phyloP scores from a whole-genome alignment of 345 rosid genomes.

The Camelina sativa region DNA sequence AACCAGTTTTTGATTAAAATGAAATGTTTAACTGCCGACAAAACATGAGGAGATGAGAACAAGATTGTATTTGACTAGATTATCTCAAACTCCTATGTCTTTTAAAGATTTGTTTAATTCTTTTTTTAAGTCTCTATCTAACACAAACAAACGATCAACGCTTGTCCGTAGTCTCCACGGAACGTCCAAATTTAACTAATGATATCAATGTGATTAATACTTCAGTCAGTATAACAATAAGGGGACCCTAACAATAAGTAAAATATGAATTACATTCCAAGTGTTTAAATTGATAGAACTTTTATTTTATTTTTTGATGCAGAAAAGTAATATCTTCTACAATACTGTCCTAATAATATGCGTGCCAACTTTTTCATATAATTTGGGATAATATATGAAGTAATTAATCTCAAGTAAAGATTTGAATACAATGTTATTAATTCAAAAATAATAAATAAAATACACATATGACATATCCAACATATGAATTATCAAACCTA shows the following conservation, averaged over 20 bases:
- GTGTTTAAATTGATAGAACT: no score
- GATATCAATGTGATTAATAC: constrained; percentile 10
- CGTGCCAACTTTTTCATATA: not conserved
- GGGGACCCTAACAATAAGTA: no score
- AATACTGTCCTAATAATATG: no score
- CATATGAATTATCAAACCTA: not conserved
- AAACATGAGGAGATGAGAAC: constrained; percentile 26
- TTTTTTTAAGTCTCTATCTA: not conserved
- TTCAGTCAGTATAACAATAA: not conserved
- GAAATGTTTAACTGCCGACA: constrained; percentile 29
- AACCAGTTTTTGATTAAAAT: not conserved
- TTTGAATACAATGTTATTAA: not conserved
- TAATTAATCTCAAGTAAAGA: not conserved
- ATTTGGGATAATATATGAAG: not conserved
- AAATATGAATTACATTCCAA: no score
- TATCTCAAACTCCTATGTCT: constrained; percentile 20
- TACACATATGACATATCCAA: not conserved
- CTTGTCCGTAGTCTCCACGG: constrained; percentile 43
- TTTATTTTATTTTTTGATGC: no score
- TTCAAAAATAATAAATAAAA: not conserved
- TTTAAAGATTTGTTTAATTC: constrained; percentile 5
- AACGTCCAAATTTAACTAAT: constrained; percentile 20
- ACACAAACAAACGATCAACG: constrained; percentile 28
- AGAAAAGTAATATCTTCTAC: no score
- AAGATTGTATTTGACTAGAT: constrained; percentile 26